Evolutionary conservation across 805 yeast species (phyloP).

Genomic region (Sugiyamaella smithiae): DNA sequence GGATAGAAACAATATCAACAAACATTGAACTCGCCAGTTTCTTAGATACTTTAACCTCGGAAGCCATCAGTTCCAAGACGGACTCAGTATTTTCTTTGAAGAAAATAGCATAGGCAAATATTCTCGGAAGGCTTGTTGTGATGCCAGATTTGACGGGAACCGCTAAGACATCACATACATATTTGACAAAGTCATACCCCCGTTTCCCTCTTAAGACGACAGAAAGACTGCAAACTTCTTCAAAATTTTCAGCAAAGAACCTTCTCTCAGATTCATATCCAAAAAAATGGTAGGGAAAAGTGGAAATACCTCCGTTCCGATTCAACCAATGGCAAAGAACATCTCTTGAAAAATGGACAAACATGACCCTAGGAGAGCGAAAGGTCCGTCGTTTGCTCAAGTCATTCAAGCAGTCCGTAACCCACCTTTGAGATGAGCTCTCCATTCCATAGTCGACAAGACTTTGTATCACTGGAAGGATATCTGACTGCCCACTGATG

Average conservation of each 20-base stretch:
- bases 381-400: too few species aligned
- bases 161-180: too few species aligned
- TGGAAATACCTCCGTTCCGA: neutral
- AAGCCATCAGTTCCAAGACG: too few species aligned
- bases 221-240: conserved; percentile 3
- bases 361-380: conserved; percentile 9
- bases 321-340: too few species aligned
- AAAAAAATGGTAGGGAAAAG: conserved; percentile 13
- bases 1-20: neutral
- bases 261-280: conserved; percentile 18
- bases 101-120: neutral
- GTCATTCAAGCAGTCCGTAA: too few species aligned
- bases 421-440: too few species aligned
- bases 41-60: neutral
- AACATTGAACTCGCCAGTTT: neutral
- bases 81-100: too few species aligned
- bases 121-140: neutral
- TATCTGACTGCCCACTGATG: too few species aligned
- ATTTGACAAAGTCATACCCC: too few species aligned
- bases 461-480: neutral
- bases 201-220: too few species aligned
- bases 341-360: conserved; percentile 12
- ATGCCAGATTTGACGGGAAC: too few species aligned
- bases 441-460: too few species aligned
- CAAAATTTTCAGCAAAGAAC: conserved; percentile 10